Evolutionary conservation across 495 filamentous ascomycete species (phyloP).

Genomic region (Rhizodiscina lignyota): DNA sequence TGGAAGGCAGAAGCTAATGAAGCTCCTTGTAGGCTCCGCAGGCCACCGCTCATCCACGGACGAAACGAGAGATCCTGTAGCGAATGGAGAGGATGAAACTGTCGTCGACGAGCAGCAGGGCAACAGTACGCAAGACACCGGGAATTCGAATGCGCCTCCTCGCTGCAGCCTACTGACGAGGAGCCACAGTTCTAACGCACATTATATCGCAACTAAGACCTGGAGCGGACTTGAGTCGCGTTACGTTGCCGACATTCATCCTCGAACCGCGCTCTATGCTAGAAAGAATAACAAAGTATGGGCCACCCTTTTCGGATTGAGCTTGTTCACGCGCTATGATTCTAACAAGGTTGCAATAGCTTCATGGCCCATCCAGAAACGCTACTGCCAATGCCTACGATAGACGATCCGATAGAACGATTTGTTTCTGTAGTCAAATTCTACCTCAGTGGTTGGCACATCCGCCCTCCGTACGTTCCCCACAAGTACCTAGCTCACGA

Average conservation of each 20-base stretch:
- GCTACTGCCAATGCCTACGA: constrained; percentile 67
- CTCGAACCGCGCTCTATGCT: constrained; percentile 95
- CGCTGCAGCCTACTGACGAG: neutral
- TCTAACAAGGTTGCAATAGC: constrained; percentile 32
- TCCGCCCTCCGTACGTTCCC: constrained; percentile 74
- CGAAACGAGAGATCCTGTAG: constrained; percentile 22
- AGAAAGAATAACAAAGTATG: constrained; percentile 91
- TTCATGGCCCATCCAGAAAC: constrained; percentile 99
- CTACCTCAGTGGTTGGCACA: constrained; percentile 97
- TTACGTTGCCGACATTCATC: constrained; percentile 94
- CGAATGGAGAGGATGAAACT: constrained; percentile 53
- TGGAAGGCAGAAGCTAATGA: no score
- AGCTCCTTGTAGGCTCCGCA: no score
- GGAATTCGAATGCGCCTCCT: neutral
- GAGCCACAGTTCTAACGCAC: constrained; percentile 57
- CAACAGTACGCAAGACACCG: constrained; percentile 32
- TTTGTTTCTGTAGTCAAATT: constrained; percentile 95
- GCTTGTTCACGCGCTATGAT: neutral
- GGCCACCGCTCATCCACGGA: constrained; percentile 40
- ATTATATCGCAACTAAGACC: constrained; percentile 95
- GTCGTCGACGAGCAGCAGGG: constrained; percentile 63
- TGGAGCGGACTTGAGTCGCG: constrained; percentile 85
- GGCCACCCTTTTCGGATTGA: constrained; percentile 3
- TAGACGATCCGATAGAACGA: constrained; percentile 79
- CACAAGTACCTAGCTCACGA: neutral